Evolutionary conservation across 257 asterid genomes (phyloP).

Genomic region (Striga asiatica): DNA sequence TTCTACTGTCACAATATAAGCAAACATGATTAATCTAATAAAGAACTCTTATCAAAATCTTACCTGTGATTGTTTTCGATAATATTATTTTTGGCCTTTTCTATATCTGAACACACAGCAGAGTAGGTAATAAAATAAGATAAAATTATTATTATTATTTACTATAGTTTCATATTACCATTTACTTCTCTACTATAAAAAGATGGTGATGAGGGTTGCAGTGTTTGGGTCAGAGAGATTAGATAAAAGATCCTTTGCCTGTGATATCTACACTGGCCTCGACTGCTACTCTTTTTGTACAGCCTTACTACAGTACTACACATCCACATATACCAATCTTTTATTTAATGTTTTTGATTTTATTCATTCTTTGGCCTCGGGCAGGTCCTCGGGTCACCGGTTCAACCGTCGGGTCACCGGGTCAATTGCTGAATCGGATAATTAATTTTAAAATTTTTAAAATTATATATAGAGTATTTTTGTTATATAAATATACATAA

Average conservation of each 20-base stretch:
- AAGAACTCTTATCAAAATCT: too few species aligned
- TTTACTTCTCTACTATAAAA: conserved; percentile 15
- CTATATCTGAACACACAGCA: not conserved
- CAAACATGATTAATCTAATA: conserved; percentile 11
- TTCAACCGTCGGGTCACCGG: too few species aligned
- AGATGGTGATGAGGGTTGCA: conserved; percentile 51
- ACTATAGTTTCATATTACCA: not conserved
- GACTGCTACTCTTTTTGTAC: conserved; percentile 31
- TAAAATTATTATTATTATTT: not conserved
- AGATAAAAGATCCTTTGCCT: conserved; percentile 60
- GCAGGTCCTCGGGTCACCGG: too few species aligned
- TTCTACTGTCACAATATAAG: not conserved
- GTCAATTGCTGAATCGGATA: too few species aligned
- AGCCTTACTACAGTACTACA: conserved; percentile 14
- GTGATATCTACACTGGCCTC: conserved; percentile 33
- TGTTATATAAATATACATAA: too few species aligned
- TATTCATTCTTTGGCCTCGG: too few species aligned
- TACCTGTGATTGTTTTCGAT: conserved; percentile 7
- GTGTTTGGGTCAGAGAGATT: conserved; percentile 78
- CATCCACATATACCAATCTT: not conserved
- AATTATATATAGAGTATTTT: too few species aligned
- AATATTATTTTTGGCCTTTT: not conserved
- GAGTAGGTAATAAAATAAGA: not conserved
- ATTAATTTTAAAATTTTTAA: too few species aligned
- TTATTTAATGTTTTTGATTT: too few species aligned